A percentile compares a stretch with the other conserved stretches of the same genome.
Evolutionary conservation across 768 basidiomycete genomes (phyloP).

Genomic region (Podaxis carcinomalis): DNA sequence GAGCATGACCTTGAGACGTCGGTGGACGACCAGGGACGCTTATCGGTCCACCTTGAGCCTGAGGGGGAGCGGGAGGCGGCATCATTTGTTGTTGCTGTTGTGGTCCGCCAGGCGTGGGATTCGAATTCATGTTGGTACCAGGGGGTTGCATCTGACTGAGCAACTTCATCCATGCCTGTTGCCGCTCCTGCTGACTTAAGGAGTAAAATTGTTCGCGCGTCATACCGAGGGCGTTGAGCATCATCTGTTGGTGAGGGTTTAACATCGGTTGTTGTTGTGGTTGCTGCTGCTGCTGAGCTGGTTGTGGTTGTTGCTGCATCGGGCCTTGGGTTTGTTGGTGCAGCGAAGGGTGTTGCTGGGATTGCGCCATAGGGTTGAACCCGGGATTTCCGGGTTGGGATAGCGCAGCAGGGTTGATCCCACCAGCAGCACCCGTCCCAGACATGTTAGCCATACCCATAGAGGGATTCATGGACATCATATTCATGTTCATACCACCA

Average conservation of each 20-base stretch:
- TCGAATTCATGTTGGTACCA: constrained; percentile 19
- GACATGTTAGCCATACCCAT: constrained; percentile 5
- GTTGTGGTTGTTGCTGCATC: background rate
- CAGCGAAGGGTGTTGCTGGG: constrained; percentile 17
- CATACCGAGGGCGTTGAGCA: constrained; percentile 22
- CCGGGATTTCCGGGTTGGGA: constrained; percentile 7
- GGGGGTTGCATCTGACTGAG: constrained; percentile 16
- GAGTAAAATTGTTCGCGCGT: constrained; percentile 27
- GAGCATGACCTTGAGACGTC: constrained; percentile 3
- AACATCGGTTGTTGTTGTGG: background rate
- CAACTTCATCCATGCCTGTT: constrained; percentile 20
- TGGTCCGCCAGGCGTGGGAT: constrained; percentile 6
- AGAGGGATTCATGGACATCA: constrained; percentile 8
- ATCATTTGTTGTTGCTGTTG: constrained; percentile 22
- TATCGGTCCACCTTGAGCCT: constrained; percentile 9
- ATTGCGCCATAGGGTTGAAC: constrained; percentile 13
- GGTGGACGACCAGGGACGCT: constrained; percentile 9
- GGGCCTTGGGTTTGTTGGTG: constrained; percentile 12
- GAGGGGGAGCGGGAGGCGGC: constrained; percentile 25
- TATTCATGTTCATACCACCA: constrained; percentile 10
- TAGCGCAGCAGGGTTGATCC: constrained; percentile 10
- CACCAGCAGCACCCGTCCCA: background rate
- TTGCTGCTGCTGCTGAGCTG: background rate
- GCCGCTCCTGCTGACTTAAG: constrained; percentile 21
- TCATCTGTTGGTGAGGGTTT: constrained; percentile 10